Evolutionary conservation across 1,284 basidiomycete species (phyloP), one percentile per base, ranked within the genome.

Genomic region (Xerocomus nothofagi): DNA sequence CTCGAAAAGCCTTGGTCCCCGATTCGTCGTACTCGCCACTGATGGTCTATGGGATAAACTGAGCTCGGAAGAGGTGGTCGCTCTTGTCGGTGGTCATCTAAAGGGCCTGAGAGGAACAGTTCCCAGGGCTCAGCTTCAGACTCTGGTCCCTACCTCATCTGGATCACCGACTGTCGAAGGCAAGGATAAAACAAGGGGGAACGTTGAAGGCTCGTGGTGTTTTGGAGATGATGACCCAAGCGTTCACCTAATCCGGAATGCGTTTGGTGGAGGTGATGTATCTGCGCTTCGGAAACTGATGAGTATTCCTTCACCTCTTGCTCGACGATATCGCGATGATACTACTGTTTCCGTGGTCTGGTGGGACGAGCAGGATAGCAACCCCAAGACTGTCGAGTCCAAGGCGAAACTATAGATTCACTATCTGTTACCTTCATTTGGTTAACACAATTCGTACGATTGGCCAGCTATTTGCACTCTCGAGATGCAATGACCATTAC

Each of bases 41-140:
- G 94, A 97, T 62, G 95, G 95, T 14, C 78, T 98, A 44, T 98
- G 95, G 93, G 97, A 99, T 71, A 78, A 90, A 58, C 78, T 99
- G 48, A 88, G 89, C 54, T 97, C 94, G n/a, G 87, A 94, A 65
- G 95, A 99, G 61, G 93, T 95, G 7, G 93, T 97, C 42, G 80
- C 88, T 15, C 84, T 99, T 20, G 88, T 96, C 17, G 93, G 86
- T 4, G 91, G 89, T 1, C 84, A 93, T 72, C 74, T 98, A 39
- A 71, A 78, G 17, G 90, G 91, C 18, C 69, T 91, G 15, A 83
- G 82, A 58, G 86, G 86, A 33, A 71, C 67, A 21, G 62, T 92
- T 26, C 65, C 82, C 33, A 87, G 86, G 62, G 63, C 78, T 24
- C 65, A 76, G 14, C 76, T 92, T 29, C 70, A 75, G 8, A 54